These are phyloP conservation scores for Claviceps paspali DNA, from an alignment of 2,329 filamentous ascomycete genomes.

Conservation along the genomic window DNA sequence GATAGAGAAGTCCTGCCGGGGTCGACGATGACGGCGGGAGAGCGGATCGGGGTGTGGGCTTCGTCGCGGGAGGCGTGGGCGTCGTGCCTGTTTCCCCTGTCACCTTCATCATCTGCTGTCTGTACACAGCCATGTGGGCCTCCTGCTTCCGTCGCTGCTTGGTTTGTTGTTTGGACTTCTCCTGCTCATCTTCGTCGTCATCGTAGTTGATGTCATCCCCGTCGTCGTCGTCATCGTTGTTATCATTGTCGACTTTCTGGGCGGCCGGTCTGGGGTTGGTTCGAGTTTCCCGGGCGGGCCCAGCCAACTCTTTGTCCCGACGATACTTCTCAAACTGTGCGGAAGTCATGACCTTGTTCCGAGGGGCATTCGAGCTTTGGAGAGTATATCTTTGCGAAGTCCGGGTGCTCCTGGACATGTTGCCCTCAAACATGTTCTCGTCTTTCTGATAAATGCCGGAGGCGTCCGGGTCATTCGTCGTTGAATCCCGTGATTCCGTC, in stretches of 20 bases:
- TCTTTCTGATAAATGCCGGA: constrained; percentile 31
- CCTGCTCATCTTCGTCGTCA: constrained; percentile 64
- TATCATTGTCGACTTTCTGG: no score
- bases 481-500: constrained; percentile 12
- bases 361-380: constrained; percentile 24
- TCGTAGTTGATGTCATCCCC: constrained; percentile 51
- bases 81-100: constrained; percentile 50
- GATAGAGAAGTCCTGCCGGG: constrained; percentile 39
- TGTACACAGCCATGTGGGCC: constrained; percentile 76
- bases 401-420: constrained; percentile 21
- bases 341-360: constrained; percentile 76
- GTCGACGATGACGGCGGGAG: constrained; percentile 45
- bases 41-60: constrained; percentile 32
- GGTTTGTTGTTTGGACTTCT: constrained; percentile 56
- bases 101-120: constrained; percentile 94
- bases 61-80: constrained; percentile 4
- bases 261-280: constrained; percentile 21
- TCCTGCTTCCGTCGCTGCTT: constrained; percentile 77
- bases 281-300: constrained; percentile 25
- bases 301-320: constrained; percentile 58
- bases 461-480: no score
- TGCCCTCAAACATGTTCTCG: constrained; percentile 41
- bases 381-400: constrained; percentile 17
- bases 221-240: constrained; percentile 47
- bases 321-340: constrained; percentile 74